phyloP scores from a whole-genome alignment of 1,284 basidiomycete species.

The Rhodotorula sp. region DNA sequence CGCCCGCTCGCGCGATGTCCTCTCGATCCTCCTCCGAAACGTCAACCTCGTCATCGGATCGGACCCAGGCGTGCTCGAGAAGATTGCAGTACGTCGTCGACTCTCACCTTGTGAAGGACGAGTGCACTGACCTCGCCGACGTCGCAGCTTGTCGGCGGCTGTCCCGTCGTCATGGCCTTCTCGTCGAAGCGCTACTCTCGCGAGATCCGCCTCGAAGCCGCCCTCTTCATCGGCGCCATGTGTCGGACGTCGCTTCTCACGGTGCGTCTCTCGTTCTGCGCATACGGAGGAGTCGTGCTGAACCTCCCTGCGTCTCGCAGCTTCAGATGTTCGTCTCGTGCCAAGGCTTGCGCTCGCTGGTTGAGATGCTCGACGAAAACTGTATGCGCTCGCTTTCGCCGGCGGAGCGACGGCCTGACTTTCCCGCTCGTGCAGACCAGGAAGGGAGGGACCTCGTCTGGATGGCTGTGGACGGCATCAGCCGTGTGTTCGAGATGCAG shows the following conservation, averaged over 20 bases:
- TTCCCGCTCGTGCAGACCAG: conserved; percentile 54
- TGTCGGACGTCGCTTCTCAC: conserved; percentile 91
- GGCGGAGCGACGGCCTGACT: not conserved
- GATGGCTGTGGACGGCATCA: conserved; percentile 89
- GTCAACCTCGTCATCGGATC: conserved; percentile 83
- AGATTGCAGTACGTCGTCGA: conserved; percentile 75
- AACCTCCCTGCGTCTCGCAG: not conserved
- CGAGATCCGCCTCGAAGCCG: conserved; percentile 91
- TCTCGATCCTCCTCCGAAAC: conserved; percentile 75
- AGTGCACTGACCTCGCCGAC: conserved; percentile 8
- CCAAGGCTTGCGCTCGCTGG: conserved; percentile 54
- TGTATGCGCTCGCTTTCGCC: conserved; percentile 47
- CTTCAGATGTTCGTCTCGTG: conserved; percentile 95
- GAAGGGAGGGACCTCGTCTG: conserved; percentile 82
- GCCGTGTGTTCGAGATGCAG: conserved; percentile 85
- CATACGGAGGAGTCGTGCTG: not conserved
- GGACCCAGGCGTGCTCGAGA: conserved; percentile 84
- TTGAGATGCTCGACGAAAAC: conserved; percentile 93
- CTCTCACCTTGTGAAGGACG: too few relatives aligned
- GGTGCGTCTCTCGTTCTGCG: conserved; percentile 34
- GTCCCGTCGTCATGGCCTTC: conserved; percentile 60
- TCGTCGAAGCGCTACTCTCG: conserved; percentile 91
- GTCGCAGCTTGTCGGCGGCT: conserved; percentile 45
- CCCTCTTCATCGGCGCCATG: conserved; percentile 86
- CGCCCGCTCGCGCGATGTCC: conserved; percentile 72